Conservation (phyloP, 2,329 filamentous ascomycete genomes). For the Aspergillus pseudotamarii region DNA sequence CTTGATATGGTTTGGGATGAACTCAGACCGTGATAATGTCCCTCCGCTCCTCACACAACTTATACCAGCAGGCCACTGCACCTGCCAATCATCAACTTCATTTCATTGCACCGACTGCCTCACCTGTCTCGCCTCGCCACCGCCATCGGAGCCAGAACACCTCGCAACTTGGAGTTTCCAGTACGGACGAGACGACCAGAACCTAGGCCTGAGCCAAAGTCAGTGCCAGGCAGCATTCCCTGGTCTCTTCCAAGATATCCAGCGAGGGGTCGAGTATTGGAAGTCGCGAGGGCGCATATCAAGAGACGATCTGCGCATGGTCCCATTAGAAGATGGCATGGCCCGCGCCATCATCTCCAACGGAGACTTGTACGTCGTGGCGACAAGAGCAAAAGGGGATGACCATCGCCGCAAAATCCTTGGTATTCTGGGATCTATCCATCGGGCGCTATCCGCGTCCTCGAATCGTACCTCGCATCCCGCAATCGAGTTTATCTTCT, state of each 20-base stretch:
- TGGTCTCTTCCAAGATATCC: constrained; percentile 7
- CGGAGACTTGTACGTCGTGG: constrained; percentile 8
- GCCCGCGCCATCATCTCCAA: constrained; percentile 8
- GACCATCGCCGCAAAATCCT: constrained; percentile 8
- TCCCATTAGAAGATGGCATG: constrained; percentile 5
- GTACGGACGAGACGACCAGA: constrained; percentile 5
- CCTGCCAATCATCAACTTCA: constrained; percentile 10
- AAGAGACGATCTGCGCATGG: background rate
- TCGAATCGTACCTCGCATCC: background rate
- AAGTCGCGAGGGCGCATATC: constrained; percentile 2
- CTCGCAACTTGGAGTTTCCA: background rate
- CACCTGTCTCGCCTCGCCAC: constrained; percentile 2
- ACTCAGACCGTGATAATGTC: constrained; percentile 10
- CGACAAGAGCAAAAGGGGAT: background rate
- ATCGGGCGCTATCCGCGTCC: constrained; percentile 3
- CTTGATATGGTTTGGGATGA: constrained; percentile 11
- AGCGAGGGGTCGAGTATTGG: constrained; percentile 6
- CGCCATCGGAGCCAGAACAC: background rate
- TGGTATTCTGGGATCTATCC: constrained; percentile 5
- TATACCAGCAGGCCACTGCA: constrained; percentile 11
- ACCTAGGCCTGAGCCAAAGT: background rate
- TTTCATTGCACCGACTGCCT: constrained; percentile 11
- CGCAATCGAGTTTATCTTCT: constrained; percentile 8
- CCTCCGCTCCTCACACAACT: constrained; percentile 9
- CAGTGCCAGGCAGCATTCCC: constrained; percentile 9